phyloP scores from a whole-genome alignment of 768 basidiomycete species.

The Phanerochaete sordida region DNA sequence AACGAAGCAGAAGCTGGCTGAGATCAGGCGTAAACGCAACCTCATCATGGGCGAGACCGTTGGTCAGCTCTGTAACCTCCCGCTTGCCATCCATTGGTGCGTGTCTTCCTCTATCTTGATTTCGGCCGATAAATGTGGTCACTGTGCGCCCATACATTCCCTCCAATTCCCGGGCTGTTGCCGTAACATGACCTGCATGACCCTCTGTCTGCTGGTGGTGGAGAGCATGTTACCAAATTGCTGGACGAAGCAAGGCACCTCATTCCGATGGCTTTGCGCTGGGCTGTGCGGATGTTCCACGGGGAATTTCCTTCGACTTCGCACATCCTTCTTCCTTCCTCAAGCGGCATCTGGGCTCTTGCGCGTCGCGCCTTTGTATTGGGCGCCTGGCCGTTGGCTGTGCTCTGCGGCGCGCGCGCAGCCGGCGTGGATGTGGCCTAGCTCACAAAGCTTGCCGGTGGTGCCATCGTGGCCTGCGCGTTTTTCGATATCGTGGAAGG shows the following conservation, averaged over 20 bases:
- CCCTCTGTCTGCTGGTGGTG: background rate
- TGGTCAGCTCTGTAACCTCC: conserved; percentile 74
- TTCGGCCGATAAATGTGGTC: background rate
- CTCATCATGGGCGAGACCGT: conserved; percentile 69
- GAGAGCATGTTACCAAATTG: background rate
- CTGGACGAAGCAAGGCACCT: background rate
- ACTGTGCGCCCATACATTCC: background rate
- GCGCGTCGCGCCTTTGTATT: background rate
- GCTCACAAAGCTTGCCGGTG: too few relatives aligned
- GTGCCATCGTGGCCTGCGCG: background rate
- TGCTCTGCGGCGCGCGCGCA: background rate
- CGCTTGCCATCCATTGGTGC: conserved; percentile 82
- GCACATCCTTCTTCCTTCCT: background rate
- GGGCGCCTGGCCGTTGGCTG: background rate
- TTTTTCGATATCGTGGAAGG: background rate
- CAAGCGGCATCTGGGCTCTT: background rate
- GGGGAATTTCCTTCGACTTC: background rate
- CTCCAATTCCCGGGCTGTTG: background rate
- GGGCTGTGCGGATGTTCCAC: background rate
- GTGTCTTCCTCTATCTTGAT: conserved; percentile 21
- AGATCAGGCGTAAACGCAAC: conserved; percentile 57
- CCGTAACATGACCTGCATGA: background rate
- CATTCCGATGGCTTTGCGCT: background rate
- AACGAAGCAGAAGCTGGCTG: conserved; percentile 45
- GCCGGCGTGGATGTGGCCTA: too few relatives aligned